phyloP scores from a whole-genome alignment of 1,284 basidiomycete species.

The Flammula alnicola region DNA sequence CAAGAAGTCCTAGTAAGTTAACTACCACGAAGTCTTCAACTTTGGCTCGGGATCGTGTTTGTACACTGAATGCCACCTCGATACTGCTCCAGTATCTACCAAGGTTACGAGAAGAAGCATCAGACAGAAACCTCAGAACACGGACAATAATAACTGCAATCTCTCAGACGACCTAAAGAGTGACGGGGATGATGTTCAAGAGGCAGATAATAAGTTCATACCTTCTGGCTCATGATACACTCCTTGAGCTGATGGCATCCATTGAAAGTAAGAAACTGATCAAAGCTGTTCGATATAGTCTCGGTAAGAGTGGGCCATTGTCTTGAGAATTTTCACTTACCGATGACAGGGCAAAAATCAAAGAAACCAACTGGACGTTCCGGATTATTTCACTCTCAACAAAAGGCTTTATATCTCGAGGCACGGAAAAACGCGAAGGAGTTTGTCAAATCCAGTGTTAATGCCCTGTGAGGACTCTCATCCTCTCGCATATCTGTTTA shows the following conservation, averaged over 20 bases:
- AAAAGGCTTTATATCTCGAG: conserved; percentile 32
- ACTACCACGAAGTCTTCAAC: not conserved
- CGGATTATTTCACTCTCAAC: conserved; percentile 27
- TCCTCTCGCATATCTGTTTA: conserved; percentile 4
- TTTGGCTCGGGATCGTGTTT: not conserved
- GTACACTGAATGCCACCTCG: too few species aligned
- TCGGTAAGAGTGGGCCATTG: not conserved
- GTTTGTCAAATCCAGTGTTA: conserved; percentile 29
- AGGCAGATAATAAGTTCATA: too few species aligned
- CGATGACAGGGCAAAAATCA: conserved; percentile 20
- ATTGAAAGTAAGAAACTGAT: not conserved
- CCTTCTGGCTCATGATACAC: too few species aligned
- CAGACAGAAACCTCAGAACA: not conserved
- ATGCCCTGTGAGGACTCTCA: conserved; percentile 26
- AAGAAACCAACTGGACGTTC: conserved; percentile 20
- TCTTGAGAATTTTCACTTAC: not conserved
- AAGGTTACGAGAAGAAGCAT: not conserved
- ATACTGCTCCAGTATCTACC: too few species aligned
- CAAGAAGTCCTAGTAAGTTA: conserved; percentile 4
- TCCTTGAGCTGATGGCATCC: too few species aligned
- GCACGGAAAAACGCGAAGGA: conserved; percentile 33
- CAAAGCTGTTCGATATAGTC: conserved; percentile 1
- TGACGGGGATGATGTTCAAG: not conserved
- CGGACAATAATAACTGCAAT: not conserved
- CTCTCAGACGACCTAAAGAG: not conserved